These are phyloP conservation scores for Erysimum cheiri DNA, from an alignment of 441 rosid genomes.

Conservation along the genomic window DNA sequence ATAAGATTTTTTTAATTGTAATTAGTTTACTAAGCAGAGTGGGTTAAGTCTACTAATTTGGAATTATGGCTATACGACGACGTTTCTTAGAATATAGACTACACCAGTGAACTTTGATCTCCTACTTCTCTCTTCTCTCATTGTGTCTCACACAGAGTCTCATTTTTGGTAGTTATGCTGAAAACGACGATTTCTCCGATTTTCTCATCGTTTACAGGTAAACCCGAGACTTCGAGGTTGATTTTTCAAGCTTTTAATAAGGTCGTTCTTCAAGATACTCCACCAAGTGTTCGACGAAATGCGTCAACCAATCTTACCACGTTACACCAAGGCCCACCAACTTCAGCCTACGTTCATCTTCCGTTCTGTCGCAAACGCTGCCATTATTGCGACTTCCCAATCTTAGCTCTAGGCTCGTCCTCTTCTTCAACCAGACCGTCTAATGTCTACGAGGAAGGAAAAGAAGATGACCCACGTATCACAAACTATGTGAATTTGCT, in stretches of 20 bases:
- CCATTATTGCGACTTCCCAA: slow-evolving; percentile 90
- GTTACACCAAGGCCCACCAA: slow-evolving; percentile 55
- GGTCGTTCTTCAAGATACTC: slow-evolving; percentile 26
- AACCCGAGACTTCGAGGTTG: slow-evolving; percentile 42
- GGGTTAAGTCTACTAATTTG: neutral
- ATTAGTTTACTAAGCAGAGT: slow-evolving; percentile 18
- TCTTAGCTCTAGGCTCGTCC: slow-evolving; percentile 82
- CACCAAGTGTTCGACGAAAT: slow-evolving; percentile 77
- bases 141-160: neutral
- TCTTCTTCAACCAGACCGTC: slow-evolving; percentile 26
- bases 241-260: slow-evolving; percentile 14
- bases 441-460: slow-evolving; percentile 26
- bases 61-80: neutral
- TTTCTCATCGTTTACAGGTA: slow-evolving; percentile 53
- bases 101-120: slow-evolving; percentile 31
- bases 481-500: slow-evolving; percentile 68
- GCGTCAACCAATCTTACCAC: slow-evolving; percentile 54
- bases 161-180: slow-evolving; percentile 47
- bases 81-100: slow-evolving; percentile 11
- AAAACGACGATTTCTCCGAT: slow-evolving; percentile 62
- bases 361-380: slow-evolving; percentile 98
- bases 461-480: slow-evolving; percentile 72
- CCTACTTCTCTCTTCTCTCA: neutral
- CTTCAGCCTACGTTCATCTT: slow-evolving; percentile 85
- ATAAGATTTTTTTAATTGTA: neutral